Base-by-base conservation (phyloP, 805 yeast genomes). In the Wickerhamiella kurtzmanii region DNA sequence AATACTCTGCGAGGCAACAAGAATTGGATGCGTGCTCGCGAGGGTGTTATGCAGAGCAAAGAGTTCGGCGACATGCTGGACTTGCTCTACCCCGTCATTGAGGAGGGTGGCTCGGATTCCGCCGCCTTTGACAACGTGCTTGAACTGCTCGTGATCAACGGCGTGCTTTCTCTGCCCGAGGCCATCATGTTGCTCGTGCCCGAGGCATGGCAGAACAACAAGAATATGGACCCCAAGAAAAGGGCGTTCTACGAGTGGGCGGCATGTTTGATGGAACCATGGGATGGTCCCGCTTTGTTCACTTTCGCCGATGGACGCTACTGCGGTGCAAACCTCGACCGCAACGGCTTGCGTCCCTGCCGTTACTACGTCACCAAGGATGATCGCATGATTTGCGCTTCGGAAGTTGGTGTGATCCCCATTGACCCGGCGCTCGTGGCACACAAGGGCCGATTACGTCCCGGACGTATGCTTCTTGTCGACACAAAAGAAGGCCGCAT, bases 241-340 rank as follows among this genome's bases (percentile, higher is more conserved):
- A 79, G 75, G 58, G 96, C 97, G 0, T 89, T 94, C 67, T 89
- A 89, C 69, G 96, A 92, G 65, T 89, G 97, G 97, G 97, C 96
- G 43, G 95, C 97, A 11, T 87, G 96, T 68, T 69, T 89, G 54
- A 92, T 92, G 96, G 98, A 89, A 70, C 97, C 97, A 6, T 89
- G 98, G 98, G 98, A 89, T 68, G 98, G 98, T 54, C 98, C 98
- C 17, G 97, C 97, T 35, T 70, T 92, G 56, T 84, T 89, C 71
- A 87, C 95, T 25, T 92, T 89, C 65, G 89, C 96, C 35, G 97
- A 89, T 66, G 96, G 95, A 56, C 76, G 97, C 58, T 89, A 85
- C 74, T 86, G 96, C 69, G 98, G 98, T 72, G 98, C 98, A 44
- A 88, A 88, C 65, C 75, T 92, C 55, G 98, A 89, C 69, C 79